Evolutionary conservation across 2,329 filamentous ascomycete genomes (phyloP).

Genomic region (Colletotrichum eremochloae): DNA sequence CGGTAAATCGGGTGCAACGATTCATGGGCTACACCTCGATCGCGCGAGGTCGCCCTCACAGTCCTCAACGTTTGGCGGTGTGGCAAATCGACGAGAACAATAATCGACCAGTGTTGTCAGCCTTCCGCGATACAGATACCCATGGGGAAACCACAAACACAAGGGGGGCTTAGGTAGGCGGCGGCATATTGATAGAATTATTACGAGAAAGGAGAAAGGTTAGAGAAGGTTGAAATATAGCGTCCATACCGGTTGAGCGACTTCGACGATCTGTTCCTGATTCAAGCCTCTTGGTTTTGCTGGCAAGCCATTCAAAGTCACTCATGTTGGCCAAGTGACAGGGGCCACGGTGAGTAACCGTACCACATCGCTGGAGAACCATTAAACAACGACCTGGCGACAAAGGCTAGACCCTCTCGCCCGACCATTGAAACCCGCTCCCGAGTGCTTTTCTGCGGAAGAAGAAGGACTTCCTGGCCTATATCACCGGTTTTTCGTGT

Average conservation of each 20-base stretch:
- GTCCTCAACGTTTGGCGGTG: neutral
- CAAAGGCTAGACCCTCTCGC: slow-evolving; percentile 38
- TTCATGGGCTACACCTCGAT: slow-evolving; percentile 19
- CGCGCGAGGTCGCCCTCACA: neutral
- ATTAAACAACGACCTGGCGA: slow-evolving; percentile 23
- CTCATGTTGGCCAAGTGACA: slow-evolving; percentile 16
- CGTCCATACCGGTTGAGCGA: slow-evolving; percentile 26
- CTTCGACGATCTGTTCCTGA: slow-evolving; percentile 37
- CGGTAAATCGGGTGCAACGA: slow-evolving; percentile 6
- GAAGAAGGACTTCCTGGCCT: slow-evolving; percentile 19
- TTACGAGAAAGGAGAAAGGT: neutral
- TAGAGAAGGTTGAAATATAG: slow-evolving; percentile 29
- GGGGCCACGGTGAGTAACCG: slow-evolving; percentile 26
- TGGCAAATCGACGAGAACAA: slow-evolving; percentile 19
- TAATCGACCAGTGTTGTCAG: neutral
- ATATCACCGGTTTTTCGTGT: slow-evolving; percentile 22
- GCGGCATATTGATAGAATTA: slow-evolving; percentile 14
- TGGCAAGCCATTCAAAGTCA: slow-evolving; percentile 17
- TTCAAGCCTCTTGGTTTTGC: slow-evolving; percentile 30
- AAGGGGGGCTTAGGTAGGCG: neutral
- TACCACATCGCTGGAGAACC: slow-evolving; percentile 39
- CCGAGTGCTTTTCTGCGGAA: slow-evolving; percentile 7
- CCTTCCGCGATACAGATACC: slow-evolving; percentile 8
- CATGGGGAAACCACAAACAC: slow-evolving; percentile 9
- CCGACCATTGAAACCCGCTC: slow-evolving; percentile 25